A percentile compares a stretch with the other conserved stretches of the same genome.
phyloP scores from a whole-genome alignment of 306 rosid genomes.

The Echinosophora koreensis region DNA sequence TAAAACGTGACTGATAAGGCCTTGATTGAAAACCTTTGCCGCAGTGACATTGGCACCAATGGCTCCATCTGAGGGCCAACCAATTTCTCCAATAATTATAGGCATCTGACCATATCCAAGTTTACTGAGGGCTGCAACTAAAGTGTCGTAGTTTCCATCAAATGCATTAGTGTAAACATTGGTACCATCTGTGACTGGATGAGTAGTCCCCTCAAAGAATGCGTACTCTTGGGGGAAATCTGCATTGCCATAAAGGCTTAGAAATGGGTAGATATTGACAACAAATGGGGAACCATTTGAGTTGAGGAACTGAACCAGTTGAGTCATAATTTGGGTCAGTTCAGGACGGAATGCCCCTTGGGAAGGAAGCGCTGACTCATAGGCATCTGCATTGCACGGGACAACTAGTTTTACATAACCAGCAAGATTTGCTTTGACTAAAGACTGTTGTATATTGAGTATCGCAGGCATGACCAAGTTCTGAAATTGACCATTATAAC shows the following conservation, averaged over 20 bases:
- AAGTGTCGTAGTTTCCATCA: constrained; percentile 93
- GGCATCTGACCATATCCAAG: constrained; percentile 96
- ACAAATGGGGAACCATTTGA: constrained; percentile 94
- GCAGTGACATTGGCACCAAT: constrained; percentile 83
- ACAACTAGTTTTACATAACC: constrained; percentile 87
- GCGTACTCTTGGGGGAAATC: constrained; percentile 98
- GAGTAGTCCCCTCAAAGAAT: constrained; percentile 89
- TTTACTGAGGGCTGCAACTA: constrained; percentile 82
- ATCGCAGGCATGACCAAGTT: constrained; percentile 78
- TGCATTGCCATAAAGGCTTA: constrained; percentile 79
- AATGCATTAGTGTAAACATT: constrained; percentile 90
- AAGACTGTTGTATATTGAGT: constrained; percentile 86
- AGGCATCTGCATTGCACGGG: constrained; percentile 97
- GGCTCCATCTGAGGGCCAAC: constrained; percentile 98
- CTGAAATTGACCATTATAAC: constrained; percentile 82
- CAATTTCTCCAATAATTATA: constrained; percentile 84
- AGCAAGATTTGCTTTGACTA: constrained; percentile 82
- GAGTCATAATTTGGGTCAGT: constrained; percentile 73
- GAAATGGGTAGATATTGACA: constrained; percentile 94
- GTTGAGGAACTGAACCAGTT: constrained; percentile 81
- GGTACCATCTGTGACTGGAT: constrained; percentile 83
- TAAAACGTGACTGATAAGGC: constrained; percentile 74
- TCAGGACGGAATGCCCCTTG: constrained; percentile 94
- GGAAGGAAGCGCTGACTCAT: constrained; percentile 81
- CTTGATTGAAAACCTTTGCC: constrained; percentile 88